Percentiles rank a stretch among this genome's conserved stretches.
phyloP scores from a whole-genome alignment of 2,329 filamentous ascomycete species.

The Trichoderma arundinaceum region DNA sequence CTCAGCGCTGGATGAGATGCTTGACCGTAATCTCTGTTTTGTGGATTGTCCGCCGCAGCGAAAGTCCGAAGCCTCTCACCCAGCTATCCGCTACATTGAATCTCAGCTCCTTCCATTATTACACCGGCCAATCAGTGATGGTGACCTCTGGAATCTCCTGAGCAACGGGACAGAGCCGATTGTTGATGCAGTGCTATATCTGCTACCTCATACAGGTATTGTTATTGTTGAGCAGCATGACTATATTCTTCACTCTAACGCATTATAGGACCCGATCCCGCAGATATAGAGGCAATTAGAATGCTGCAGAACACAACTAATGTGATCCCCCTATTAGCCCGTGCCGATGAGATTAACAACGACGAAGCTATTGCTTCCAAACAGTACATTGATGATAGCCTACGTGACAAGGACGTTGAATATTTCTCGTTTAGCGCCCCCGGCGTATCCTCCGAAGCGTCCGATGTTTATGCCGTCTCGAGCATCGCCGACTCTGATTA shows the following conservation, averaged over 20 bases:
- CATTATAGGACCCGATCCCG: constrained; percentile 41
- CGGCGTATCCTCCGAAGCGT: constrained; percentile 45
- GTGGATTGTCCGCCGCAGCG: constrained; percentile 78
- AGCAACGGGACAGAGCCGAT: constrained; percentile 82
- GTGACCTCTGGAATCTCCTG: constrained; percentile 76
- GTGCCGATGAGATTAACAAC: constrained; percentile 70
- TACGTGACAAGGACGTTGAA: constrained; percentile 63
- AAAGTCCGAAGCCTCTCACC: constrained; percentile 47
- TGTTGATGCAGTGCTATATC: constrained; percentile 84
- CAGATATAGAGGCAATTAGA: constrained; percentile 73
- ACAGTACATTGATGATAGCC: constrained; percentile 59
- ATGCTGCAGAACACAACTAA: constrained; percentile 77
- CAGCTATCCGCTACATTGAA: constrained; percentile 74
- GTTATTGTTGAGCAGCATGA: constrained; percentile 37
- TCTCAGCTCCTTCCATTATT: constrained; percentile 43
- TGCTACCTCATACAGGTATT: constrained; percentile 71
- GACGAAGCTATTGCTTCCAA: constrained; percentile 66
- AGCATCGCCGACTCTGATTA: constrained; percentile 72
- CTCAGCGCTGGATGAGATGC: constrained; percentile 70
- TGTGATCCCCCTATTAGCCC: constrained; percentile 80
- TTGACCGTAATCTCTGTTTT: constrained; percentile 93
- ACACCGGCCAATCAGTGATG: constrained; percentile 66
- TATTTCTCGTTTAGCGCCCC: constrained; percentile 66
- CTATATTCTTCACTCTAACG: background rate
- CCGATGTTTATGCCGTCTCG: constrained; percentile 75